phyloP scores from a whole-genome alignment of 1,139 yeast genomes.

The Debaryomyces coudertii region DNA sequence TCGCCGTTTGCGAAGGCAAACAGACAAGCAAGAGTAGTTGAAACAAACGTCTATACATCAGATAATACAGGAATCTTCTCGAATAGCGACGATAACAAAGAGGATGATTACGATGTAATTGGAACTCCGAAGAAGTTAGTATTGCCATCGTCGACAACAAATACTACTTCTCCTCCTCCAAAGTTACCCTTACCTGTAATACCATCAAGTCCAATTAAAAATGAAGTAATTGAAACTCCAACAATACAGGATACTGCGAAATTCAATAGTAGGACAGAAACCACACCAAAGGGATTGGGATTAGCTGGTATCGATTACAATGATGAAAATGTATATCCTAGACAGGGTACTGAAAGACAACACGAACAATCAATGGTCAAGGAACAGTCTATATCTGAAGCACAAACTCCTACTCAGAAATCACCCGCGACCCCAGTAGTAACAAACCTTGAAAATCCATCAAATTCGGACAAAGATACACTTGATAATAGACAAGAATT shows the following conservation, averaged over 20 bases:
- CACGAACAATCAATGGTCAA: not conserved
- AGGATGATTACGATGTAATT: slow-evolving; percentile 2
- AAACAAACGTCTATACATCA: slow-evolving; percentile 35
- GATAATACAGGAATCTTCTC: slow-evolving; percentile 11
- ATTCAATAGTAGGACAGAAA: slow-evolving; percentile 15
- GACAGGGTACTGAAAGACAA: not conserved
- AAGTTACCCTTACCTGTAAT: slow-evolving; percentile 33
- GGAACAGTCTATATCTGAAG: not conserved
- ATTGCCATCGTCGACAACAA: slow-evolving; percentile 4
- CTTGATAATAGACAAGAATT: slow-evolving; percentile 14
- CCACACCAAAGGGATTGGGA: slow-evolving; percentile 42
- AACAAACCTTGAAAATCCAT: slow-evolving; percentile 35
- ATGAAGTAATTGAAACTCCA: slow-evolving; percentile 15
- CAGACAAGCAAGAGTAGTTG: slow-evolving; percentile 52
- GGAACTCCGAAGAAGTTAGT: slow-evolving; percentile 11
- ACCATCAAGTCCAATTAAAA: slow-evolving; percentile 25
- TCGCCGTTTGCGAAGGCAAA: slow-evolving; percentile 51
- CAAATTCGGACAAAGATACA: slow-evolving; percentile 6
- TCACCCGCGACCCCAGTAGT: slow-evolving; percentile 34
- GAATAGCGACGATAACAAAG: not conserved
- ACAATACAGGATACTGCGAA: slow-evolving; percentile 18
- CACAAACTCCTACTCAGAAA: slow-evolving; percentile 6
- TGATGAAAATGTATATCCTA: slow-evolving; percentile 1
- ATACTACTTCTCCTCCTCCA: slow-evolving; percentile 40
- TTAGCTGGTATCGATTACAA: slow-evolving; percentile 41